phyloP scores from a whole-genome alignment of 805 yeast species.

The Saturnispora galanensis region DNA sequence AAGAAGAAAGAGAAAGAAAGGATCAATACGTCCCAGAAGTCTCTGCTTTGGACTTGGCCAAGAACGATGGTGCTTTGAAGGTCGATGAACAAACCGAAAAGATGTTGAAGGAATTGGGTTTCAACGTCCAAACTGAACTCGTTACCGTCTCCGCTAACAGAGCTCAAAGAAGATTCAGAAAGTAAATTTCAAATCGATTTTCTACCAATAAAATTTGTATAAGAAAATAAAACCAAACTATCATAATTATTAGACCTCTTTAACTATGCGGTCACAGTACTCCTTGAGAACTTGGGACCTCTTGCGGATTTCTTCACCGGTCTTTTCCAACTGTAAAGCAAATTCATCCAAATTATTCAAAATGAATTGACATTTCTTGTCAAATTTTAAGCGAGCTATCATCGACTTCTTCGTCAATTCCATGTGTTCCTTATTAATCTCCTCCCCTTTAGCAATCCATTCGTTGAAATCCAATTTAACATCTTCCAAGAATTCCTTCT shows the following conservation, averaged over 20 bases:
- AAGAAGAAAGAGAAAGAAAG: constrained; percentile 99
- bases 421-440: constrained; percentile 26
- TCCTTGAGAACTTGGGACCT: constrained; percentile 32
- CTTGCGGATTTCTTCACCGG: constrained; percentile 27
- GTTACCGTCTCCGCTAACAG: constrained; percentile 84
- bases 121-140: constrained; percentile 78
- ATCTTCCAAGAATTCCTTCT: constrained; percentile 13
- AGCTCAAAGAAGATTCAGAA: constrained; percentile 78
- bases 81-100: constrained; percentile 96
- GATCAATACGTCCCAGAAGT: constrained; percentile 99
- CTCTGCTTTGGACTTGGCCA: constrained; percentile 97
- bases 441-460: constrained; percentile 32
- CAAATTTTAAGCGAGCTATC: constrained; percentile 30
- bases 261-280: constrained; percentile 33
- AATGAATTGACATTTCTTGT: constrained; percentile 26
- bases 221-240: constrained; percentile 3
- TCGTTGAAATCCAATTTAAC: constrained; percentile 14
- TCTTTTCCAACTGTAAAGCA: constrained; percentile 16
- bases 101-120: constrained; percentile 88
- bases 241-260: constrained; percentile 14
- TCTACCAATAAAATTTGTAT: constrained; percentile 6
- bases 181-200: constrained; percentile 38
- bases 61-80: constrained; percentile 92
- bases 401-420: constrained; percentile 28
- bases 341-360: constrained; percentile 15